A percentile compares a stretch with the other conserved stretches of the same genome.
Evolutionary conservation across 768 basidiomycete species (phyloP).

Genomic region (Pleurotus salmoneostramineus): DNA sequence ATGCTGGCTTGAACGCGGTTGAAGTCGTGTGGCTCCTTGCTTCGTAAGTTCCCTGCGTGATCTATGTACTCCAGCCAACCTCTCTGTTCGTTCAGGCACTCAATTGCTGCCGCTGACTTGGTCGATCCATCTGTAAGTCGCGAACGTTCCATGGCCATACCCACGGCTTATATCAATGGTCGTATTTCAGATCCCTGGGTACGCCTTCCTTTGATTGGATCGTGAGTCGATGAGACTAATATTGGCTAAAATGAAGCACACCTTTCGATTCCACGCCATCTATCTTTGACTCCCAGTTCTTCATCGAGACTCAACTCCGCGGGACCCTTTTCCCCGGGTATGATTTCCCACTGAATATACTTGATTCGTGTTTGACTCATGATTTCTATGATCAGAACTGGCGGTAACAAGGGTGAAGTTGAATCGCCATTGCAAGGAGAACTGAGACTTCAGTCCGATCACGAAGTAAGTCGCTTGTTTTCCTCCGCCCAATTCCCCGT

Average conservation of each 20-base stretch:
- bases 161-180: constrained; percentile 8
- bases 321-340: constrained; percentile 38
- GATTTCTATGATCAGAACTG: constrained; percentile 23
- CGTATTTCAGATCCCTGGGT: constrained; percentile 13
- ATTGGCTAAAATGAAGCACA: constrained; percentile 15
- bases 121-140: constrained; percentile 23
- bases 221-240: background rate
- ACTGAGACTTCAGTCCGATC: constrained; percentile 43
- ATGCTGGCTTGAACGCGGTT: constrained; percentile 29
- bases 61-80: background rate
- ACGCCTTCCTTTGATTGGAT: background rate
- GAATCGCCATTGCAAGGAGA: constrained; percentile 34
- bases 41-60: constrained; percentile 16
- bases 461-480: constrained; percentile 15
- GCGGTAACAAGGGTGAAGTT: constrained; percentile 34
- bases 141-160: constrained; percentile 12
- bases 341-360: constrained; percentile 9
- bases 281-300: constrained; percentile 41
- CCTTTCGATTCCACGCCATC: constrained; percentile 45
- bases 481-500: background rate
- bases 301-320: constrained; percentile 40
- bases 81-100: constrained; percentile 11
- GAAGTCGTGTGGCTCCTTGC: constrained; percentile 35
- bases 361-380: background rate
- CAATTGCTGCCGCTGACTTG: constrained; percentile 25